Evolutionary conservation across 345 rosid species (phyloP).

Genomic region (Populus ilicifolia): DNA sequence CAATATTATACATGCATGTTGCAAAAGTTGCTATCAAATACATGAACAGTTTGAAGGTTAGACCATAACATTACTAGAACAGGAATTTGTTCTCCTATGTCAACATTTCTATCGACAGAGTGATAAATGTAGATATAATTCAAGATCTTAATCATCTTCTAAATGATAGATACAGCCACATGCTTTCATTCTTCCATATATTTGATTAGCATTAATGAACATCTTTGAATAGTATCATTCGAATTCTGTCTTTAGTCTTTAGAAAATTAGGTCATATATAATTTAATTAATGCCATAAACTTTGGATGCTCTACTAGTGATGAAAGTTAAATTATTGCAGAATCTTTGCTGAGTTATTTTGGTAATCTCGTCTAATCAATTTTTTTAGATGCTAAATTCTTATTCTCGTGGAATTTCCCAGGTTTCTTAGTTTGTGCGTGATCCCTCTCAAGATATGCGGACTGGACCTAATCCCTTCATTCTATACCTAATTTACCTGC

Average conservation of each 20-base stretch:
- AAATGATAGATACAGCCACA: too few species aligned
- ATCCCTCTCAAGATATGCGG: constrained; percentile 18
- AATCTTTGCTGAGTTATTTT: constrained; percentile 14
- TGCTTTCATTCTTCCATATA: too few species aligned
- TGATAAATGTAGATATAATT: background rate
- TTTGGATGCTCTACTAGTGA: constrained; percentile 20
- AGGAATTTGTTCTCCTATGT: constrained; percentile 14
- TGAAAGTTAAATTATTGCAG: background rate
- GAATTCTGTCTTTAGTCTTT: too few species aligned
- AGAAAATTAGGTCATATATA: too few species aligned
- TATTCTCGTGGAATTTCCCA: constrained; percentile 25
- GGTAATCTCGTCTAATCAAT: background rate
- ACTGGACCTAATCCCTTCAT: background rate
- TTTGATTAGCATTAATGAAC: too few species aligned
- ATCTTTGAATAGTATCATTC: too few species aligned
- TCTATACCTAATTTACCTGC: background rate
- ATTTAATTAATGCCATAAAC: too few species aligned
- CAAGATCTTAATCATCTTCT: background rate
- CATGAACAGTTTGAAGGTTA: background rate
- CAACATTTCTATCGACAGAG: background rate
- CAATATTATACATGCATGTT: background rate
- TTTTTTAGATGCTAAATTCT: constrained; percentile 33
- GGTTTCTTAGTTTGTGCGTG: constrained; percentile 26
- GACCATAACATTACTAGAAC: background rate
- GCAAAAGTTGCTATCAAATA: background rate